Conservation (phyloP, 768 basidiomycete species). For the Lentinula raphanica region DNA sequence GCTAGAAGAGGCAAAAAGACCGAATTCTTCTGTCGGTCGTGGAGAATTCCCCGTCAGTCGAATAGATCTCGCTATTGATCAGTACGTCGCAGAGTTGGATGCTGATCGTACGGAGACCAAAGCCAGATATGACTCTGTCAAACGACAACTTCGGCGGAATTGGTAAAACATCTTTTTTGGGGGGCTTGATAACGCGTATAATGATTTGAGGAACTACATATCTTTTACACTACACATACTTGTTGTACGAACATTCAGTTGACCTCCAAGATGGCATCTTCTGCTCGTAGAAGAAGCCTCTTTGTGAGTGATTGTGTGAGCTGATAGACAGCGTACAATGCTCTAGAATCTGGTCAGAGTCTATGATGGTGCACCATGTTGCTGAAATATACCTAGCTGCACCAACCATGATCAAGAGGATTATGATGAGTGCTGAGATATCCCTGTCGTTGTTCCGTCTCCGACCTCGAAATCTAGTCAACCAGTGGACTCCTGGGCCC, state of each 20-base stretch:
- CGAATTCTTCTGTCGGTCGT: slow-evolving; percentile 57
- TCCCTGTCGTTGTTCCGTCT: slow-evolving; percentile 56
- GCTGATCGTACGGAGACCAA: slow-evolving; percentile 58
- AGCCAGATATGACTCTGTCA: slow-evolving; percentile 61
- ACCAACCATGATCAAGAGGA: slow-evolving; percentile 56
- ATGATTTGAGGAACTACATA: no score
- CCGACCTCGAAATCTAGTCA: slow-evolving; percentile 60
- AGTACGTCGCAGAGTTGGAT: slow-evolving; percentile 70
- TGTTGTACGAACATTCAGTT: slow-evolving; percentile 26
- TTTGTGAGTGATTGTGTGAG: slow-evolving; percentile 57
- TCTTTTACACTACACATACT: neutral
- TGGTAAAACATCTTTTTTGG: slow-evolving; percentile 51
- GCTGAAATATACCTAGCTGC: slow-evolving; percentile 47
- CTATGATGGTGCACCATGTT: neutral
- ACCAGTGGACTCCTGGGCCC: slow-evolving; percentile 63
- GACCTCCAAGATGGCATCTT: slow-evolving; percentile 79
- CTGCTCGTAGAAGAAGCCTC: slow-evolving; percentile 61
- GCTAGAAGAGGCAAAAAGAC: slow-evolving; percentile 71
- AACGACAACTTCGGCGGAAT: slow-evolving; percentile 63
- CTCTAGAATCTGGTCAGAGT: slow-evolving; percentile 33
- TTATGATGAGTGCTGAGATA: slow-evolving; percentile 59
- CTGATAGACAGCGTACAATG: slow-evolving; percentile 64
- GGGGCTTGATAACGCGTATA: no score
- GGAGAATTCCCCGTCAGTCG: slow-evolving; percentile 75
- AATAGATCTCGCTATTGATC: slow-evolving; percentile 67